These are phyloP conservation scores for Sclerotinia sclerotiorum DNA, from an alignment of 2,329 filamentous ascomycete genomes.

Conservation along the genomic window DNA sequence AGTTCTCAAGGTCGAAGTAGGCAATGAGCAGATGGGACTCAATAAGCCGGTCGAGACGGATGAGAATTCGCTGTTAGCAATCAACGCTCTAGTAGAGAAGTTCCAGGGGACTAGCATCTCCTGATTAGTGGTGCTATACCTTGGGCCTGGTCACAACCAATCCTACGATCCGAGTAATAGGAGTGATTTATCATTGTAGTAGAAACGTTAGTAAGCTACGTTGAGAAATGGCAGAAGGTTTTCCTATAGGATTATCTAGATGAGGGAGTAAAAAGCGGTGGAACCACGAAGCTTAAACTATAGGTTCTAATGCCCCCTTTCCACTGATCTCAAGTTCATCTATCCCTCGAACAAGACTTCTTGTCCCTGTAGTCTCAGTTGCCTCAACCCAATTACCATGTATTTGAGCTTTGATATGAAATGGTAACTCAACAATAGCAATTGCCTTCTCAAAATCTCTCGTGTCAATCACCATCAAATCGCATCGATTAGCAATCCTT, in stretches of 20 bases:
- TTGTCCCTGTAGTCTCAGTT: background rate
- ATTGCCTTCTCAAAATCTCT: constrained; percentile 39
- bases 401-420: constrained; percentile 31
- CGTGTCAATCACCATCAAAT: constrained; percentile 42
- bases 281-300: background rate
- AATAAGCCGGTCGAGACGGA: no score
- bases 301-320: background rate
- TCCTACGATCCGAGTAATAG: background rate
- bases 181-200: background rate
- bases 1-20: background rate
- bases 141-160: background rate
- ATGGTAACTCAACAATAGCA: constrained; percentile 39
- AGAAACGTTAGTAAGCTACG: background rate
- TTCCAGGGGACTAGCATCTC: background rate
- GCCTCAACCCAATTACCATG: constrained; percentile 39
- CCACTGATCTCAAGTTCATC: background rate
- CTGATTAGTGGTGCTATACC: background rate
- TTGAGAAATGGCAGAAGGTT: background rate
- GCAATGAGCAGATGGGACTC: background rate
- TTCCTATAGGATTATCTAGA: background rate
- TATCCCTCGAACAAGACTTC: constrained; percentile 10
- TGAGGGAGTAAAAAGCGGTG: background rate
- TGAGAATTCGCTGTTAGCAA: background rate
- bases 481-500: constrained; percentile 42
- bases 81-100: background rate